Evolutionary conservation across 176 grass and related monocot genomes (phyloP).

Genomic region (Avena insularis): DNA sequence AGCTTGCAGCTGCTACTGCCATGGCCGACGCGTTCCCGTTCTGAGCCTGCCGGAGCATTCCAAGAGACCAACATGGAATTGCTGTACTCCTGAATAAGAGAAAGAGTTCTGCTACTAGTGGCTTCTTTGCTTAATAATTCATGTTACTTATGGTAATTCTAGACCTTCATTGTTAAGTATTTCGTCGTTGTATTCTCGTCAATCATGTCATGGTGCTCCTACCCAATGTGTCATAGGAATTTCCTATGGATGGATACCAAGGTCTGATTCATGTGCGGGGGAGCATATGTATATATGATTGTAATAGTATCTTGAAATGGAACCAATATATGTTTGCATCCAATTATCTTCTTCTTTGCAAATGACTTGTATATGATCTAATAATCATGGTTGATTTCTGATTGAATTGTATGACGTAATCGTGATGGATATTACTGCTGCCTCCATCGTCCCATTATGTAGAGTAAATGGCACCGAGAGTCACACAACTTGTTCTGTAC

Average conservation of each 20-base stretch:
- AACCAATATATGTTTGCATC: not conserved
- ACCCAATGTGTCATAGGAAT: not conserved
- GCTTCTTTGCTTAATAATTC: constrained; percentile 26
- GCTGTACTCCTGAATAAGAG: not conserved
- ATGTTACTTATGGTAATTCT: constrained; percentile 16
- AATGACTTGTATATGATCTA: not conserved
- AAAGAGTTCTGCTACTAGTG: not conserved
- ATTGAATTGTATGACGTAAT: not conserved
- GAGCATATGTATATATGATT: not conserved
- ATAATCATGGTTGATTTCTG: not conserved
- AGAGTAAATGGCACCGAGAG: too few relatives aligned
- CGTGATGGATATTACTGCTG: too few relatives aligned
- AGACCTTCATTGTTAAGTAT: not conserved
- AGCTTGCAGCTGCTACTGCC: constrained; percentile 24
- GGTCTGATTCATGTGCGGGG: not conserved
- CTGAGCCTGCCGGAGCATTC: constrained; percentile 23
- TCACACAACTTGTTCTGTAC: too few relatives aligned
- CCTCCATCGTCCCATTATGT: too few relatives aligned
- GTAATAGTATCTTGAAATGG: not conserved
- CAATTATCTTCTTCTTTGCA: not conserved
- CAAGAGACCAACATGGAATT: not conserved
- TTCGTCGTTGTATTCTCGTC: too few relatives aligned
- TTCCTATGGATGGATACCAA: not conserved
- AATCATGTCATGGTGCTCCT: not conserved
- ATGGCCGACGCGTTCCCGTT: constrained; percentile 40